Evolutionary conservation across 257 asterid genomes (phyloP), one percentile per base, ranked within the genome.

Genomic region (Solanum ahanhuiri): DNA sequence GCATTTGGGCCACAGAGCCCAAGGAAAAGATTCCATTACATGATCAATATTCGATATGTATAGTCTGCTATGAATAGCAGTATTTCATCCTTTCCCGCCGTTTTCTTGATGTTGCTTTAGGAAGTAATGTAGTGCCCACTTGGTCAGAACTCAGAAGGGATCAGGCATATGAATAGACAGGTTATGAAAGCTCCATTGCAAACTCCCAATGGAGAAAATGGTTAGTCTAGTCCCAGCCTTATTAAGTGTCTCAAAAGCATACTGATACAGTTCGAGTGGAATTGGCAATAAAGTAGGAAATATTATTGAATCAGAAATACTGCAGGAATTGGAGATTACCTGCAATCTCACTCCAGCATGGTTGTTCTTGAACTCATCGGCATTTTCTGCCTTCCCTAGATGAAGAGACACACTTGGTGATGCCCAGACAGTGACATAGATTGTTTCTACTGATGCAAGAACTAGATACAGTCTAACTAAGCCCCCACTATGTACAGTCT

Each of bases 291-390:
- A 31, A 33, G 25, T 8, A 33, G 25, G 79, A 30, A 30, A 70
- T 70, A 18, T 2, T 15, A 70, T 17, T 70, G 79, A 70, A 70
- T 18, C 79, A 70, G 25, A 17, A 33, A 70, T 7, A 70, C 41
- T 31, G 57, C 85, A 81, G 83, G 90, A 12, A 34, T 54, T 30
- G 88, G 31, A 41, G 87, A 82, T 87, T 92, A 95, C 99, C 98
- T 96, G 99, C 91, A 96, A 90, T 87, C 98, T 91, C 60, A 91
- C 89, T 75, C 98, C 99, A 85, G 92, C 91, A 87, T 96, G 99
- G 72, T 95, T 96, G 91, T 60, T 91, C 92, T 87, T 94, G 77
- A 91, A 91, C 86, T 96, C 98, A 48, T 88, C 98, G 54, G 98
- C 94, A 89, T 93, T 96, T 89, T 96, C 99, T 2, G 86, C 89